Percentiles rank a stretch among this genome's conserved stretches.
Evolutionary conservation across 2,329 filamentous ascomycete genomes (phyloP).

Genomic region (Chaetothyriales sp.): DNA sequence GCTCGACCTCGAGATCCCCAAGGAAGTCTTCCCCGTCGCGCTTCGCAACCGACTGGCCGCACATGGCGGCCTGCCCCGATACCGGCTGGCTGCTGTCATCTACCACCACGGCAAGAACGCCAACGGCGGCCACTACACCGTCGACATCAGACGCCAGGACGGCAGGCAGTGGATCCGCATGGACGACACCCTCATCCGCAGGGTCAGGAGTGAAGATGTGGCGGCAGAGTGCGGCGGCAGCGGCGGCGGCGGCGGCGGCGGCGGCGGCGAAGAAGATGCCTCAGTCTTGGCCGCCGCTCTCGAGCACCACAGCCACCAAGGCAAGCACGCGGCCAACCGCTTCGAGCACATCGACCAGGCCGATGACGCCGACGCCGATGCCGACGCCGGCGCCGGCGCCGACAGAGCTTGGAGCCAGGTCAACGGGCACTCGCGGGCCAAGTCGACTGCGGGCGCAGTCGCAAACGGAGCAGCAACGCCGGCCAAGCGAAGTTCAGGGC

Average conservation of each 20-base stretch:
- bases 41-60: slow-evolving; percentile 53
- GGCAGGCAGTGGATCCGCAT: slow-evolving; percentile 92
- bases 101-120: slow-evolving; percentile 98
- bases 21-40: slow-evolving; percentile 69
- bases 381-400: slow-evolving; percentile 35
- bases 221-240: slow-evolving; percentile 69
- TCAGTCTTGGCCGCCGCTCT: slow-evolving; percentile 52
- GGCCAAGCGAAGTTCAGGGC: slow-evolving; percentile 40
- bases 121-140: slow-evolving; percentile 90
- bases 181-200: slow-evolving; percentile 81
- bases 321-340: slow-evolving; percentile 47
- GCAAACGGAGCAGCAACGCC: slow-evolving; percentile 52
- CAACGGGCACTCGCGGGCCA: slow-evolving; percentile 53
- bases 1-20: slow-evolving; percentile 82
- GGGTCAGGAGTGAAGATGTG: slow-evolving; percentile 76
- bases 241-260: no score
- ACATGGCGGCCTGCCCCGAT: slow-evolving; percentile 62
- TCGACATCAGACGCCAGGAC: slow-evolving; percentile 90
- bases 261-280: slow-evolving; percentile 65
- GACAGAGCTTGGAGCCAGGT: slow-evolving; percentile 72
- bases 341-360: slow-evolving; percentile 57
- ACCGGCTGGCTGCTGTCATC: slow-evolving; percentile 76
- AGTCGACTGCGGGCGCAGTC: slow-evolving; percentile 45
- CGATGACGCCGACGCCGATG: slow-evolving; percentile 50
- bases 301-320: slow-evolving; percentile 50